Evolutionary conservation across 2,329 filamentous ascomycete species (phyloP).

Genomic region (Akanthomyces muscarius): DNA sequence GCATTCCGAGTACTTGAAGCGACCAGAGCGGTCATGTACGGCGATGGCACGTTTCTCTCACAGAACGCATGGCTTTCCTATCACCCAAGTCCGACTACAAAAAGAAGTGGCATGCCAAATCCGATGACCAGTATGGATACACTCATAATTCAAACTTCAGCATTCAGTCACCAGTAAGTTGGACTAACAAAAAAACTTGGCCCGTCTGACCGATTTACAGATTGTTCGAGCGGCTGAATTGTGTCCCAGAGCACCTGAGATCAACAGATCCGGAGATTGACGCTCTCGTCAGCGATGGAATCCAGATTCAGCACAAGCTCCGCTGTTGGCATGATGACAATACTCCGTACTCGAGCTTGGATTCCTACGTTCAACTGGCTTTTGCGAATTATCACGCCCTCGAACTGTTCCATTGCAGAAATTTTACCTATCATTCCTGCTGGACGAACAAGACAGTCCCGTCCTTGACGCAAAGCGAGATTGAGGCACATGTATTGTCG

Average conservation of each 20-base stretch:
- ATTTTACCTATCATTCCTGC: slow-evolving; percentile 24
- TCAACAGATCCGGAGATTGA: slow-evolving; percentile 1
- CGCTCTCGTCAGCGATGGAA: slow-evolving; percentile 17
- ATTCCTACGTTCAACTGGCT: slow-evolving; percentile 16
- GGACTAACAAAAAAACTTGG: not conserved
- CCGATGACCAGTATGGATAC: not conserved
- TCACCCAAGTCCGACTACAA: not conserved
- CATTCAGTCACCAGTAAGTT: slow-evolving; percentile 22
- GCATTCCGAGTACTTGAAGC: slow-evolving; percentile 24
- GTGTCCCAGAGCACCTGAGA: not conserved
- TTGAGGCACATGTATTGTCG: not conserved
- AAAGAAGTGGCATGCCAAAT: no score
- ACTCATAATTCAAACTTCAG: slow-evolving; percentile 20
- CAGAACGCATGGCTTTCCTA: slow-evolving; percentile 8
- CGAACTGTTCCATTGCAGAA: slow-evolving; percentile 23
- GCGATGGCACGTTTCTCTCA: slow-evolving; percentile 23
- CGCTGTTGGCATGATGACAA: not conserved
- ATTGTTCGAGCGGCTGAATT: not conserved
- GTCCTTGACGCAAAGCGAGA: not conserved
- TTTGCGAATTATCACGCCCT: slow-evolving; percentile 21
- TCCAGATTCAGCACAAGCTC: not conserved
- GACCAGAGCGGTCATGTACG: slow-evolving; percentile 25
- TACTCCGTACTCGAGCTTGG: not conserved
- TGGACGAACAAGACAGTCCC: slow-evolving; percentile 22
- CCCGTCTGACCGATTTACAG: slow-evolving; percentile 7